Evolutionary conservation across 352 stramenopile species (phyloP), one percentile per base, ranked within the genome.

Genomic region (Pythium rhizo-oryzae): DNA sequence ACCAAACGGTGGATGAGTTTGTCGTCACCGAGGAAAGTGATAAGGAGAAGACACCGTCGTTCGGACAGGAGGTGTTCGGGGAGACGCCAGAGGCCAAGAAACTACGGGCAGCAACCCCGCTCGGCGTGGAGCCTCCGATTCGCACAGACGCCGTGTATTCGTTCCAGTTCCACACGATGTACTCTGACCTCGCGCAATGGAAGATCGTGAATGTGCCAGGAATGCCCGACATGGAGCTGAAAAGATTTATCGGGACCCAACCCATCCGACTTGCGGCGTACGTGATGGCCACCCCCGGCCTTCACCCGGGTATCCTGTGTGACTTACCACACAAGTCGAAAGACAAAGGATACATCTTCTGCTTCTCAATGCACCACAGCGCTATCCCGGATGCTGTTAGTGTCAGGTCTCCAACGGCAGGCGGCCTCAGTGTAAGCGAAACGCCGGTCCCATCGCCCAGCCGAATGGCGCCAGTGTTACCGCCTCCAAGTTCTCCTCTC

Each of bases 101-200:
- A 19, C 41, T 39, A 44, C 77, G 76, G 23, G 30, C 25, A 0
- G 24, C 46, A 15, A 77, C 66, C 8, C 72, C 67, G 0, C 49
- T 76, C 1, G 68, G 71, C 2, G 37, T 57, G 25, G 67, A 80
- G 52, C 66, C 58, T 15, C 15, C n/a, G 71, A 75, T 85, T 62
- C 54, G 65, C 47, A 56, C 68, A 19, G 79, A 79, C 55, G 77
- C 71, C 4, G 56, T 89, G 6, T 89, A 89, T 62, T 84, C 79
- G 8, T 83, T 93, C 63, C 78, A 90, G 62, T 86, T 83, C 64
- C 70, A 84, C 62, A 86, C 78, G 23, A 78, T 73, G 41, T 77
- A 85, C 64, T 57, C 61, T 0, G 78, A 89, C 41, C 69, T 86
- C 62, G 72, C 70, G 43, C 72, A 74, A 44, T 88, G 79, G 77